phyloP scores from a whole-genome alignment of 371 early-diverging fungal species.

The Basidiobolus meristosporus region DNA sequence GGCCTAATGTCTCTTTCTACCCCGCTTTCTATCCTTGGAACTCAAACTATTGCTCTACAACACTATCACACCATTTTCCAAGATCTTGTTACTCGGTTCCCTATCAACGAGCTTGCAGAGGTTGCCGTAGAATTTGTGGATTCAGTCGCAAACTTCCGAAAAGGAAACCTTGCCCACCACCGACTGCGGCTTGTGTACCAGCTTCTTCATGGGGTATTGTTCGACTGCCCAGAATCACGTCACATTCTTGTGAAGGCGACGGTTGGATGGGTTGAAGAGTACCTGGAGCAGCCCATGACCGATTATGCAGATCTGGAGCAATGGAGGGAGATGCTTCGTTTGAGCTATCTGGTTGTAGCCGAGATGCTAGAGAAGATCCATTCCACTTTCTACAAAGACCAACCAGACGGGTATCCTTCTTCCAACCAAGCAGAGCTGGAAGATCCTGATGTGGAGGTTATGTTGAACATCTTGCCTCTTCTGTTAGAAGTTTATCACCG shows the following conservation, averaged over 20 bases:
- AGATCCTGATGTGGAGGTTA: no score
- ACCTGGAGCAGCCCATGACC: conserved; percentile 14
- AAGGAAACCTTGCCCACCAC: conserved; percentile 29
- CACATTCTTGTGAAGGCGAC: conserved; percentile 20
- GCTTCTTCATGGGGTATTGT: conserved; percentile 32
- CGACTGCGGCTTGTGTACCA: conserved; percentile 31
- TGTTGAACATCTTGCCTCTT: no score
- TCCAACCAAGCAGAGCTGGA: no score
- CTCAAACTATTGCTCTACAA: conserved; percentile 40
- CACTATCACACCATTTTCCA: conserved; percentile 28
- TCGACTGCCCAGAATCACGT: conserved; percentile 26
- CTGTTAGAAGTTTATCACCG: no score
- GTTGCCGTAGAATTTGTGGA: conserved; percentile 28
- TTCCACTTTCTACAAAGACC: no score
- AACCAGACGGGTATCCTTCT: no score
- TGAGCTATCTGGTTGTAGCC: no score
- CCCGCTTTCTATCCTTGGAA: conserved; percentile 32
- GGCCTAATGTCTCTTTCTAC: conserved; percentile 25
- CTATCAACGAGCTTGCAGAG: conserved; percentile 19
- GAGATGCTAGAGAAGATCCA: no score
- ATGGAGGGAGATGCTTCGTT: no score
- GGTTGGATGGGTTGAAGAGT: conserved; percentile 31
- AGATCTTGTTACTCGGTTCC: conserved; percentile 23
- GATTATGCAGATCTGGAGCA: no score
- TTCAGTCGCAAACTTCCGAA: conserved; percentile 15